Percentiles rank a stretch among this genome's conserved stretches.
Conservation (phyloP, 75 land plant species). For the Larix kaempferi region DNA sequence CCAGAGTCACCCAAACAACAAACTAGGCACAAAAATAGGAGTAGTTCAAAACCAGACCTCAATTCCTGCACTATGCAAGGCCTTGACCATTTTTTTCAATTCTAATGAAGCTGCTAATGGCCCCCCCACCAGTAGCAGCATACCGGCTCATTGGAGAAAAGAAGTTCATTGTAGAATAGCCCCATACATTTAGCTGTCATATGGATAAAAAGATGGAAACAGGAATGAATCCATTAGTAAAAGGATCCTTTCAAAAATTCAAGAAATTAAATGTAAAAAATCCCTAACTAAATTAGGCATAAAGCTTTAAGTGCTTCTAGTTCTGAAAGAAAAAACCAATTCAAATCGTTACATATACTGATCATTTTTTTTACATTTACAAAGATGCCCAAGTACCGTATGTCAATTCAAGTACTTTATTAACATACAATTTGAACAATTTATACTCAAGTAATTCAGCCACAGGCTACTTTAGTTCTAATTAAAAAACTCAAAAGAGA, state of each 20-base stretch:
- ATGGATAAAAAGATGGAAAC: background rate
- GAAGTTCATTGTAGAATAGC: slow-evolving; percentile 98
- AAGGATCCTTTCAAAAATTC: background rate
- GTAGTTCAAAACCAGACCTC: slow-evolving; percentile 50
- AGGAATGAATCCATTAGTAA: background rate
- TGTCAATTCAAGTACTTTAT: background rate
- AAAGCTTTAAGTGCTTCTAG: background rate
- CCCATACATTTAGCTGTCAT: slow-evolving; percentile 88
- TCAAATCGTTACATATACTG: background rate
- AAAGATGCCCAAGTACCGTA: background rate
- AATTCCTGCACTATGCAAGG: slow-evolving; percentile 92
- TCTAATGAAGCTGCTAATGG: slow-evolving; percentile 84
- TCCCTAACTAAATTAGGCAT: background rate
- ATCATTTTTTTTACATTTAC: background rate
- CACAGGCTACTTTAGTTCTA: background rate
- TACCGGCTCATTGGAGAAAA: slow-evolving; percentile 99
- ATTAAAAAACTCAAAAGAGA: background rate
- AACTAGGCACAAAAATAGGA: background rate
- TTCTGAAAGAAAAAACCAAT: background rate
- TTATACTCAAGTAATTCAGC: background rate
- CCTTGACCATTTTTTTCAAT: slow-evolving; percentile 94
- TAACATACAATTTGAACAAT: background rate
- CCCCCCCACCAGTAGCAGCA: slow-evolving; percentile 93
- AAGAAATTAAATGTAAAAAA: background rate
- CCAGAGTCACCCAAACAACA: background rate